Evolutionary conservation across 805 yeast species (phyloP).

Genomic region (Monosporozyma siamensis): DNA sequence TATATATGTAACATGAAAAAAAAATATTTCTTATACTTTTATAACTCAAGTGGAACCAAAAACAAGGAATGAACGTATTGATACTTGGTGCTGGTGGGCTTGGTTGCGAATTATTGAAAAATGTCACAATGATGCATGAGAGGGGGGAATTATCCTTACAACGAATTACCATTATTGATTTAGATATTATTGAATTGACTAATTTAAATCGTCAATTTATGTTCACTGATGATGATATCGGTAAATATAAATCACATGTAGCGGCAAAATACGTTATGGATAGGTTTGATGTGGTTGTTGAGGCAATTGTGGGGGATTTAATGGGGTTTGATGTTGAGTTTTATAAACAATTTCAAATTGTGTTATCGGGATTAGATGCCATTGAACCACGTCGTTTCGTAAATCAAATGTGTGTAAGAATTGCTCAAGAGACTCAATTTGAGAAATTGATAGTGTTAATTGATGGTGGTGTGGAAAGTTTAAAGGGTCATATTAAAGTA

Average conservation of each 20-base stretch:
- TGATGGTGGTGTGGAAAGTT: slow-evolving; percentile 95
- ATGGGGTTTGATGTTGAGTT: slow-evolving; percentile 54
- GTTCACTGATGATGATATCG: slow-evolving; percentile 73
- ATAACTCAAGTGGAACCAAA: neutral
- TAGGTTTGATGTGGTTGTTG: slow-evolving; percentile 33
- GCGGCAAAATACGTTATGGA: slow-evolving; percentile 53
- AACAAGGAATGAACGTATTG: slow-evolving; percentile 36
- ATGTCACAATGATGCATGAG: slow-evolving; percentile 48
- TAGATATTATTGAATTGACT: slow-evolving; percentile 87
- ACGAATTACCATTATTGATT: slow-evolving; percentile 67
- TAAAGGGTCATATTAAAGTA: slow-evolving; percentile 82
- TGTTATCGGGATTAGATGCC: slow-evolving; percentile 82
- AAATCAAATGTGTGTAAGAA: slow-evolving; percentile 53
- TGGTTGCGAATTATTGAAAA: slow-evolving; percentile 83
- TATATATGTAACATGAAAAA: too few species aligned
- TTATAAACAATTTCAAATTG: slow-evolving; percentile 57
- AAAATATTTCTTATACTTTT: neutral
- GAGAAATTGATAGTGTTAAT: slow-evolving; percentile 54
- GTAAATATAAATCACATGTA: slow-evolving; percentile 69
- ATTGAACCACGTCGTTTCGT: slow-evolving; percentile 90
- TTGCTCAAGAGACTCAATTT: slow-evolving; percentile 47
- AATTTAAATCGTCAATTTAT: slow-evolving; percentile 87
- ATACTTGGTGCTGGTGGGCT: slow-evolving; percentile 93
- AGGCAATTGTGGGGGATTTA: slow-evolving; percentile 56
- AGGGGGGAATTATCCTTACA: slow-evolving; percentile 26